phyloP scores from a whole-genome alignment of 2,329 filamentous ascomycete genomes.

The Aspergillus latus region DNA sequence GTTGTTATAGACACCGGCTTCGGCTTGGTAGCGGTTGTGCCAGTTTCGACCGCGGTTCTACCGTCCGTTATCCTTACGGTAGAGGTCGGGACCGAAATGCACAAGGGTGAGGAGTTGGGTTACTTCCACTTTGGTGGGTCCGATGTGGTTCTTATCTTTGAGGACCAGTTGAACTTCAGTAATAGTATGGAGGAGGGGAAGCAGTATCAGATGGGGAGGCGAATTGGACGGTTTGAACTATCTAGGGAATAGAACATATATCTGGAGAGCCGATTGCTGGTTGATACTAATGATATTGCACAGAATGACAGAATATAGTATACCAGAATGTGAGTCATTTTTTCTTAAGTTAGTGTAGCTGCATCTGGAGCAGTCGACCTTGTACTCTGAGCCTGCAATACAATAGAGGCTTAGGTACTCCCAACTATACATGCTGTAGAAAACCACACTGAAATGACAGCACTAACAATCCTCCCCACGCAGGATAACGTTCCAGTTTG shows the following conservation, averaged over 20 bases:
- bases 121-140: constrained; percentile 49
- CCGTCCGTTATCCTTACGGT: constrained; percentile 41
- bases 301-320: too few relatives aligned
- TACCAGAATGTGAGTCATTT: too few relatives aligned
- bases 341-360: too few relatives aligned
- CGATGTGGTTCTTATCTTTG: constrained; percentile 45
- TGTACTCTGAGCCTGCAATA: too few relatives aligned
- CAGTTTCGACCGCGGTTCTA: constrained; percentile 48
- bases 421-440: not conserved
- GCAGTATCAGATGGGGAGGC: not conserved
- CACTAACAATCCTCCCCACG: not conserved
- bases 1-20: constrained; percentile 31
- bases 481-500: constrained; percentile 1
- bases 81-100: constrained; percentile 22
- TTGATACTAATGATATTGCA: too few relatives aligned
- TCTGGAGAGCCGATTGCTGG: too few relatives aligned
- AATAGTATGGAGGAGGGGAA: not conserved
- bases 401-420: too few relatives aligned
- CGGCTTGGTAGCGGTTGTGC: constrained; percentile 45
- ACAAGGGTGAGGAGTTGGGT: constrained; percentile 47
- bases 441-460: not conserved
- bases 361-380: too few relatives aligned
- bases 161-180: constrained; percentile 19
- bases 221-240: not conserved
- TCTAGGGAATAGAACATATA: not conserved